A percentile compares a stretch with the other conserved stretches of the same genome.
phyloP scores from a whole-genome alignment of 1,139 yeast species.

The Suhomyces bolitotheri region DNA sequence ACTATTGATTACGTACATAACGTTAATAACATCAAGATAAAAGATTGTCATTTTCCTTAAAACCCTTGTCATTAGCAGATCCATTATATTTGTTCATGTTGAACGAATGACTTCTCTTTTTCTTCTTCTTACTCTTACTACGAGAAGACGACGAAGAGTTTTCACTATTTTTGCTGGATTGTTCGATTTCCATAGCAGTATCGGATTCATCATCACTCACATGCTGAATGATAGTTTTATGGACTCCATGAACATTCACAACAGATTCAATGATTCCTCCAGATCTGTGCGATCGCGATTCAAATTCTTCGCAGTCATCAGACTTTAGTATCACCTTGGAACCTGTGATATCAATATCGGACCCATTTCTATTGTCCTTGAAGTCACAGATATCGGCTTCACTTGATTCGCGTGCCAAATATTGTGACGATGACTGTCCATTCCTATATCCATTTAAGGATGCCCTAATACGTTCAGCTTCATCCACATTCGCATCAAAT shows the following conservation, averaged over 20 bases:
- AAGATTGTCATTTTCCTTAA: conserved; percentile 7
- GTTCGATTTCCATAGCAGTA: conserved; percentile 7
- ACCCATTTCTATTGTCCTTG: not conserved
- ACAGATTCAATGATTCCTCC: conserved; percentile 84
- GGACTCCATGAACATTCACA: conserved; percentile 82
- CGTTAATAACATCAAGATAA: conserved; percentile 2
- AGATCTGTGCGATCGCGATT: conserved; percentile 46
- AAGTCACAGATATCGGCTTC: conserved; percentile 35
- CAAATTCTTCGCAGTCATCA: conserved; percentile 13
- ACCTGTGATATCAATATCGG: not conserved
- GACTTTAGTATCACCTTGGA: conserved; percentile 2
- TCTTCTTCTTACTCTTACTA: conserved; percentile 10
- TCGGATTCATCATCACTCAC: conserved; percentile 41
- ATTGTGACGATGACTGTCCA: conserved; percentile 2
- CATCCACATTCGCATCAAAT: conserved; percentile 12
- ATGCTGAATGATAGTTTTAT: conserved; percentile 80
- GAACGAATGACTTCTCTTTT: conserved; percentile 18
- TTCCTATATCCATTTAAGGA: conserved; percentile 1
- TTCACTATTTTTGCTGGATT: conserved; percentile 3
- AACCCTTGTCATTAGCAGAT: conserved; percentile 3
- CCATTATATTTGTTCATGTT: conserved; percentile 14
- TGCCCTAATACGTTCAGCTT: conserved; percentile 4
- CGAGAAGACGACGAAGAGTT: conserved; percentile 2
- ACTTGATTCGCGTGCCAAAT: conserved; percentile 27
- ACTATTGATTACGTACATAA: no score